Percentiles rank a stretch among this genome's conserved stretches.
These are phyloP conservation scores for Trebouxiophyceae sp. DNA, from an alignment of 163 green algal species.

Conservation along the genomic window DNA sequence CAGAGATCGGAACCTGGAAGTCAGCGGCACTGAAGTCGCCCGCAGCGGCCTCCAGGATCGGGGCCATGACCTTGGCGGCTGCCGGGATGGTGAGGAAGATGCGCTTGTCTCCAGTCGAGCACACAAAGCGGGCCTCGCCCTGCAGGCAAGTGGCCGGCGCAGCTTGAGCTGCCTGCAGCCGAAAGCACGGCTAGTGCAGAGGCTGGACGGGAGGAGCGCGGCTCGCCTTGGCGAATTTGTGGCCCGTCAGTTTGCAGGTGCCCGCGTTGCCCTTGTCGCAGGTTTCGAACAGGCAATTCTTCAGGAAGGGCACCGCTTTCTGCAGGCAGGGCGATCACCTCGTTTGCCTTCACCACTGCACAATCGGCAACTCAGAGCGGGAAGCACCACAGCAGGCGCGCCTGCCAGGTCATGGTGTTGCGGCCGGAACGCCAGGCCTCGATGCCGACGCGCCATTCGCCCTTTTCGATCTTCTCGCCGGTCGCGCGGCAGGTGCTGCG, in stretches of 20 bases:
- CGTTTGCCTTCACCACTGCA: no score
- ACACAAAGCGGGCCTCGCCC: constrained; percentile 4
- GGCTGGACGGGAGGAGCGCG: background rate
- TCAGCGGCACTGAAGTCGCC: background rate
- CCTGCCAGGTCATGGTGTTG: constrained; percentile 5
- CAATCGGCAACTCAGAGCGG: no score
- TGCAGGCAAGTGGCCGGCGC: background rate
- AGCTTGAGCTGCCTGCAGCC: background rate
- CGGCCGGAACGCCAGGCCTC: constrained; percentile 2
- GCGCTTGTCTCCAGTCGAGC: background rate
- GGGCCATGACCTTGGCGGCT: background rate
- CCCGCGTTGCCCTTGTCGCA: constrained; percentile 10
- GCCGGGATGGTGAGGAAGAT: background rate
- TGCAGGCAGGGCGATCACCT: no score
- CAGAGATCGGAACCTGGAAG: background rate
- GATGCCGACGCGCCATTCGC: constrained; percentile 21
- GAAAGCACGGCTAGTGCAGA: no score
- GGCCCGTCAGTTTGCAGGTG: constrained; percentile 11
- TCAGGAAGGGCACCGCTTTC: constrained; percentile 7
- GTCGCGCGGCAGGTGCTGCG: constrained; percentile 24
- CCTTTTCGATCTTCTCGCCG: constrained; percentile 23
- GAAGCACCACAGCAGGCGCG: no score
- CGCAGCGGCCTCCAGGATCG: background rate
- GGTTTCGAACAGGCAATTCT: constrained; percentile 1
- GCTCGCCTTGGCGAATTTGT: constrained; percentile 18